A percentile compares a stretch with the other conserved stretches of the same genome.
phyloP scores from a whole-genome alignment of 75 land plant species.

The Selaginella moellendorffii region DNA sequence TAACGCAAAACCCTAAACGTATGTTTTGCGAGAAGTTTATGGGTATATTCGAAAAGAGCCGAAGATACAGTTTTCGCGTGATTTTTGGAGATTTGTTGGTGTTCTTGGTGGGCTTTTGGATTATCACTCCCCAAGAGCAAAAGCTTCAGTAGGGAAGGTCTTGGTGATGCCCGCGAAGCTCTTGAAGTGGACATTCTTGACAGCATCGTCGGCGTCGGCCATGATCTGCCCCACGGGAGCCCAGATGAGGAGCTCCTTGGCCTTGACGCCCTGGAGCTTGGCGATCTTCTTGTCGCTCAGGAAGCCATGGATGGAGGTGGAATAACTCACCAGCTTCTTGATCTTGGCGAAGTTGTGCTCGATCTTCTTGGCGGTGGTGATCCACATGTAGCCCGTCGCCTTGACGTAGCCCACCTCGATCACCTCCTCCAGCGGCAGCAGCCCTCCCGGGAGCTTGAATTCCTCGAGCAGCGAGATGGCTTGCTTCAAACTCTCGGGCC shows the following conservation, averaged over 20 bases:
- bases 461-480: conserved; percentile 33
- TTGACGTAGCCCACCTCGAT: conserved; percentile 41
- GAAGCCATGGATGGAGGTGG: background rate
- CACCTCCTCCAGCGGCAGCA: conserved; percentile 43
- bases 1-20: too few relatives aligned
- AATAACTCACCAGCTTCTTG: background rate
- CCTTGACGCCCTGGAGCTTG: background rate
- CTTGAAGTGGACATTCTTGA: background rate
- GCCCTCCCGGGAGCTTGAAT: conserved; percentile 41
- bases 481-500: conserved; percentile 29
- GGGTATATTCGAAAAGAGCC: too few relatives aligned
- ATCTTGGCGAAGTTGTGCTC: conserved; percentile 17
- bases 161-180: background rate
- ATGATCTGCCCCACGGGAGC: background rate
- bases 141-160: background rate
- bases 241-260: background rate
- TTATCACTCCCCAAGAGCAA: background rate
- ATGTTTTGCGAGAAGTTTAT: too few relatives aligned
- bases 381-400: conserved; percentile 53
- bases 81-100: too few relatives aligned
- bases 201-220: background rate
- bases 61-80: too few relatives aligned
- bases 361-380: conserved; percentile 36
- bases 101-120: too few relatives aligned
- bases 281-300: background rate